Evolutionary conservation across 805 yeast species (phyloP).

Genomic region (Schwanniomyces occidentalis): DNA sequence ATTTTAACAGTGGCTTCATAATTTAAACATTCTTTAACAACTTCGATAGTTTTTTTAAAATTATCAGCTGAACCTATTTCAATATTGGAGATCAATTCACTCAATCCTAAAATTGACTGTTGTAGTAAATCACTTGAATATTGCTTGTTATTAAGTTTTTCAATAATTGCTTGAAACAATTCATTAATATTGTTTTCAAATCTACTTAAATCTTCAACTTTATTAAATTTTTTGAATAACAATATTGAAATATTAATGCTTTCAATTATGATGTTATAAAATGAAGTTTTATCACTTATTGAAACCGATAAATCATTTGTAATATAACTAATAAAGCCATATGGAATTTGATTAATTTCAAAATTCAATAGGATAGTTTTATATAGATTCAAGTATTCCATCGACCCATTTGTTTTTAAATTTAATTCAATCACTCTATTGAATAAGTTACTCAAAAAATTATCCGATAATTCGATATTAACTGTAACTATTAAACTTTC

Average conservation of each 20-base stretch:
- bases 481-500: slow-evolving; percentile 26
- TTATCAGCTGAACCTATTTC: slow-evolving; percentile 9
- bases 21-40: slow-evolving; percentile 23
- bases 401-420: slow-evolving; percentile 21
- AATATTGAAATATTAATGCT: slow-evolving; percentile 22
- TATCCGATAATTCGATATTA: slow-evolving; percentile 12
- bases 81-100: slow-evolving; percentile 17
- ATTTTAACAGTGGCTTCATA: slow-evolving; percentile 27
- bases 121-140: slow-evolving; percentile 32
- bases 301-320: slow-evolving; percentile 22
- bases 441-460: slow-evolving; percentile 19
- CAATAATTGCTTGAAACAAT: slow-evolving; percentile 18
- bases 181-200: slow-evolving; percentile 4
- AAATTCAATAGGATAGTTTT: slow-evolving; percentile 21
- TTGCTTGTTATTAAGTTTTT: slow-evolving; percentile 19
- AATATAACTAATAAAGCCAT: slow-evolving; percentile 19
- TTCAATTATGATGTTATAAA: slow-evolving; percentile 28
- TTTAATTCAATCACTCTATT: slow-evolving; percentile 16
- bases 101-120: slow-evolving; percentile 22
- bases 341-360: slow-evolving; percentile 15
- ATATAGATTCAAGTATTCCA: slow-evolving; percentile 29
- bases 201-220: slow-evolving; percentile 4
- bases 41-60: slow-evolving; percentile 9
- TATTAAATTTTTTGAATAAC: slow-evolving; percentile 15
- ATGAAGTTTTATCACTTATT: slow-evolving; percentile 24